Conservation (phyloP, 163 green algal genomes). For the Botryococcus braunii region DNA sequence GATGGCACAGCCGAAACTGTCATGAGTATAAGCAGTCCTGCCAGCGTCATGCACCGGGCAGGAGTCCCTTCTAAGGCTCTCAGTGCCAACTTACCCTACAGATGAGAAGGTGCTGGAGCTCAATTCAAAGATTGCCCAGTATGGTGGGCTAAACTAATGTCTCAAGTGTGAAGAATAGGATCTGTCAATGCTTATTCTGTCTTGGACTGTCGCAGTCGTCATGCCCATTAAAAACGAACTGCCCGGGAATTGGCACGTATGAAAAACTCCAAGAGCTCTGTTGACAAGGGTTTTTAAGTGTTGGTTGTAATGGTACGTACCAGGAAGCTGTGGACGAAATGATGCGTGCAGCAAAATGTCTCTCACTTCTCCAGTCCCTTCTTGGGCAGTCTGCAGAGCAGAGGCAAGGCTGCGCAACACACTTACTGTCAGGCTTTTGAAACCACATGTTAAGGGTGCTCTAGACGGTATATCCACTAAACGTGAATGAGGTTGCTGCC, state of each 20-base stretch:
- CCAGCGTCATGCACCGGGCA: too few relatives aligned
- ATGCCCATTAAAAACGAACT: neutral
- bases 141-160: neutral
- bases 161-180: neutral
- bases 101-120: too few relatives aligned
- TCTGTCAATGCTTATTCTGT: neutral
- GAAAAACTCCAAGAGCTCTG: neutral
- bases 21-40: too few relatives aligned
- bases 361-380: conserved; percentile 57
- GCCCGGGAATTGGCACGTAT: neutral
- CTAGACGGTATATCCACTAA: too few relatives aligned
- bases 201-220: neutral
- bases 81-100: too few relatives aligned
- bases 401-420: conserved; percentile 26
- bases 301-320: conserved; percentile 19
- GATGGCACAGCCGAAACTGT: too few relatives aligned
- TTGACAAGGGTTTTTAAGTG: neutral
- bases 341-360: conserved; percentile 33
- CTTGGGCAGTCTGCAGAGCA: conserved; percentile 44
- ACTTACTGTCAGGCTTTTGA: too few relatives aligned
- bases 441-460: too few relatives aligned
- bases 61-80: too few relatives aligned
- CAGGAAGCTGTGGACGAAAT: conserved; percentile 70
- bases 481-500: too few relatives aligned
- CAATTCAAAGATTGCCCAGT: too few relatives aligned